Evolutionary conservation across 768 basidiomycete genomes (phyloP), one percentile per base, ranked within the genome.

Genomic region (Rubroboletus satanas): DNA sequence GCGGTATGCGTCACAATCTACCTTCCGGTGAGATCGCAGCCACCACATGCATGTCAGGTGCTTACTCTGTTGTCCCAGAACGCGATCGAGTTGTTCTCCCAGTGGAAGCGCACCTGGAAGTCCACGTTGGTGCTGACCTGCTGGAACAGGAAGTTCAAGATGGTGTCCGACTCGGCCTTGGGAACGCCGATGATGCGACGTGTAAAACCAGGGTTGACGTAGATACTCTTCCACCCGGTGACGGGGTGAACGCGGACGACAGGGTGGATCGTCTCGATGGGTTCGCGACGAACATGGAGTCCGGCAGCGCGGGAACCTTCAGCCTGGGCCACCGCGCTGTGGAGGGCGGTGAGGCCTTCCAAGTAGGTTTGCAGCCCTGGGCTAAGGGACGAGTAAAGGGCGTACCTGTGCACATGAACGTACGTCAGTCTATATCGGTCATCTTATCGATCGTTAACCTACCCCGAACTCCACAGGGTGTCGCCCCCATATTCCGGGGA

Each of bases 51-150:
- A 18, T 14, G 1, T 26, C 32, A 21, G 48, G 11, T 5, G 48
- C 59, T 79, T 58, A 88, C 87, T 69, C 90, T 77, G 70, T 92
- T 92, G 64, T 93, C 89, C 90, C 91, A 93, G 67, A 92, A 76
- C n/a, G 88, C 90, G 49, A 92, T 74, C 39, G 87, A 85, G 65
- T 90, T 83, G 36, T 77, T 73, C 66, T 86, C 79, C 90, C 90
- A 92, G 58, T 77, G 80, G 78, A 88, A 88, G 55, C 87, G 83
- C 39, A 87, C 84, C 56, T 89, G 88, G 70, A 82, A 83, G 66
- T 88, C 87, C 7, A 81, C 79, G 67, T 84, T 89, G 59, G 83
- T 79, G 49, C 78, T 77, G 61, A 92, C 83, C 63, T 86, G 82
- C 62, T 74, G 79, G 77, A 86, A 90, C 51, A 93, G 74, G 71